A percentile compares a stretch with the other conserved stretches of the same genome.
Evolutionary conservation across 1,284 basidiomycete genomes (phyloP).

Genomic region (Ceratobasidium sp.): DNA sequence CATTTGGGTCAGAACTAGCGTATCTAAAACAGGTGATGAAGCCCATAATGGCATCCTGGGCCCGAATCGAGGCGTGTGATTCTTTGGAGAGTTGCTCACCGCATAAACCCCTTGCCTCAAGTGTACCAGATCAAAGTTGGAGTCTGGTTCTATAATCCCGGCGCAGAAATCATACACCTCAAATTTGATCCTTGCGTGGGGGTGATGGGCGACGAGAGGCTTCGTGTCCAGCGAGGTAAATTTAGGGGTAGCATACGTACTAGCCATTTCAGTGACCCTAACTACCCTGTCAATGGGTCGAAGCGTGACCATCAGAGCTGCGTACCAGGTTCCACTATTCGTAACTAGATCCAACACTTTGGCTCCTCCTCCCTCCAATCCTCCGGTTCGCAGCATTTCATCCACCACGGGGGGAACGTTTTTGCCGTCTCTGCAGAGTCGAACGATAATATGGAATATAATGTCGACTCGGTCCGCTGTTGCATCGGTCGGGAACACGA

Average conservation of each 20-base stretch:
- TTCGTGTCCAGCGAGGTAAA: constrained; percentile 30
- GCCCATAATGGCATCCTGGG: too few species aligned
- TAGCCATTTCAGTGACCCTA: constrained; percentile 36
- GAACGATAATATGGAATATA: constrained; percentile 7
- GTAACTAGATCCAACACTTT: constrained; percentile 15
- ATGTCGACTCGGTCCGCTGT: constrained; percentile 13
- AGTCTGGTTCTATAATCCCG: constrained; percentile 12
- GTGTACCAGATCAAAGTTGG: constrained; percentile 35
- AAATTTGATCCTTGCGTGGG: constrained; percentile 22
- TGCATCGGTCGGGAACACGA: constrained; percentile 16
- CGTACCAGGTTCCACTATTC: constrained; percentile 27
- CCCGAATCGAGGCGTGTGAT: not conserved
- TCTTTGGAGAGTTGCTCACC: not conserved
- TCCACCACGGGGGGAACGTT: constrained; percentile 7
- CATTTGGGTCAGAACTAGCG: not conserved
- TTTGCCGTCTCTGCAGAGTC: constrained; percentile 1
- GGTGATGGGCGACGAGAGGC: constrained; percentile 3
- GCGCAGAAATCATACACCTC: constrained; percentile 36
- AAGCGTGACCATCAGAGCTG: not conserved
- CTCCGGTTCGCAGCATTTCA: constrained; percentile 7
- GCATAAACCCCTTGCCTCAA: constrained; percentile 12
- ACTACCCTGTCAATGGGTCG: not conserved
- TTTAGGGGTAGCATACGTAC: not conserved
- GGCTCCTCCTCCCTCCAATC: not conserved
- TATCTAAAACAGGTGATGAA: not conserved